Evolutionary conservation across 2,329 filamentous ascomycete species (phyloP).

Genomic region (Exserohilum rostratum): DNA sequence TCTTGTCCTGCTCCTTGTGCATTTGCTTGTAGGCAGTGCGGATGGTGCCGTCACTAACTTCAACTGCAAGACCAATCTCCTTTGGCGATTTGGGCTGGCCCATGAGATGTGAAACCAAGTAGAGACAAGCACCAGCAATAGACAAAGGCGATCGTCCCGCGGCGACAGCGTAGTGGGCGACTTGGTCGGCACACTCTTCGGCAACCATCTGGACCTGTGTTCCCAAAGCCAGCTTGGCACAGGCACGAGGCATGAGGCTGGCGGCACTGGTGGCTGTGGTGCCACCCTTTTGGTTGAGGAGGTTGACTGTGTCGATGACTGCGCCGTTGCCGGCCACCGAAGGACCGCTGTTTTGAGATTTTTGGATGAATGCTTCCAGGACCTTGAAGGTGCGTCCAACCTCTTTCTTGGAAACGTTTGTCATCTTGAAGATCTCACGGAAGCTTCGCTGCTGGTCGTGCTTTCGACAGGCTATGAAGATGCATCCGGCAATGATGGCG

Average conservation of each 20-base stretch:
- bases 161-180: constrained; percentile 77
- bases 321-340: constrained; percentile 45
- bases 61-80: constrained; percentile 81
- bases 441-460: constrained; percentile 87
- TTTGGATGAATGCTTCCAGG: constrained; percentile 84
- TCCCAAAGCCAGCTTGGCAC: constrained; percentile 78
- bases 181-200: constrained; percentile 76
- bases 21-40: constrained; percentile 93
- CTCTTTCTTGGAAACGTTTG: constrained; percentile 94
- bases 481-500: constrained; percentile 91
- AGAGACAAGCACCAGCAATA: constrained; percentile 93
- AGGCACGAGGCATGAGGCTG: constrained; percentile 88
- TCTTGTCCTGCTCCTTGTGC: constrained; percentile 72
- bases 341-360: constrained; percentile 53
- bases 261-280: constrained; percentile 79
- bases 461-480: constrained; percentile 96
- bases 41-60: constrained; percentile 96
- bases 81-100: constrained; percentile 79
- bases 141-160: constrained; percentile 93
- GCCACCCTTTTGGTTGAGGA: constrained; percentile 60
- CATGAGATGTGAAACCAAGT: constrained; percentile 89
- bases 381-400: constrained; percentile 94
- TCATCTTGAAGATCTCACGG: constrained; percentile 90
- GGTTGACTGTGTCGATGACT: constrained; percentile 61
- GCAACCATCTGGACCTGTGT: constrained; percentile 81